phyloP scores from a whole-genome alignment of 2,329 filamentous ascomycete genomes.

The Ophiostoma populinum region DNA sequence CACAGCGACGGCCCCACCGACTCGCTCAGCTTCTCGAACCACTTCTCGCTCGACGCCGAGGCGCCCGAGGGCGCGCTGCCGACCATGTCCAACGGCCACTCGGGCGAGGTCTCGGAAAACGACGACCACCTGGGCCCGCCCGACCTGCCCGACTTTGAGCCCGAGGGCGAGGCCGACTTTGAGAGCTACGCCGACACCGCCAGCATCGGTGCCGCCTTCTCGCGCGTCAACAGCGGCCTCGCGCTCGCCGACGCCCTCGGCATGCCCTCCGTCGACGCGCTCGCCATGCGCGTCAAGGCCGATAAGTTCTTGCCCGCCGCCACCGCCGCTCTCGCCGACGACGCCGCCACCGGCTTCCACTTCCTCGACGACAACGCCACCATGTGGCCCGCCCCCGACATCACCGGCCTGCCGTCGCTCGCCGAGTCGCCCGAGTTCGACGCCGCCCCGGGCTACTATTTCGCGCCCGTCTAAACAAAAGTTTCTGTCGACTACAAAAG shows the following conservation, averaged over 20 bases:
- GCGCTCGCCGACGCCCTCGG: constrained; percentile 28
- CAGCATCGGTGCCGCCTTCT: constrained; percentile 25
- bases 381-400: too few relatives aligned
- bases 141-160: constrained; percentile 24
- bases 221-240: constrained; percentile 27
- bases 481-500: too few relatives aligned
- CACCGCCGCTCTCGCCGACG: too few relatives aligned
- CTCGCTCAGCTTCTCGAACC: constrained; percentile 36
- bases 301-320: constrained; percentile 26
- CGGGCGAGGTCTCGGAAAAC: constrained; percentile 49
- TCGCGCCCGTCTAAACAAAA: too few relatives aligned
- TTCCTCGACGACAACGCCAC: too few relatives aligned
- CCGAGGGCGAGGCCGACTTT: constrained; percentile 18
- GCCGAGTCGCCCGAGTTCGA: too few relatives aligned
- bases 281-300: too few relatives aligned
- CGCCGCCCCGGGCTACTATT: too few relatives aligned
- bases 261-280: too few relatives aligned
- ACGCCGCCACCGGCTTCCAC: too few relatives aligned
- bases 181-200: constrained; percentile 13
- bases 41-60: constrained; percentile 35
- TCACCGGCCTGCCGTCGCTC: too few relatives aligned
- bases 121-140: constrained; percentile 30
- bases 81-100: constrained; percentile 40
- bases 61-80: constrained; percentile 38
- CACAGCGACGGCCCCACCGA: constrained; percentile 28